Evolutionary conservation across 768 basidiomycete genomes (phyloP).

Genomic region (Roridomyces roridus): DNA sequence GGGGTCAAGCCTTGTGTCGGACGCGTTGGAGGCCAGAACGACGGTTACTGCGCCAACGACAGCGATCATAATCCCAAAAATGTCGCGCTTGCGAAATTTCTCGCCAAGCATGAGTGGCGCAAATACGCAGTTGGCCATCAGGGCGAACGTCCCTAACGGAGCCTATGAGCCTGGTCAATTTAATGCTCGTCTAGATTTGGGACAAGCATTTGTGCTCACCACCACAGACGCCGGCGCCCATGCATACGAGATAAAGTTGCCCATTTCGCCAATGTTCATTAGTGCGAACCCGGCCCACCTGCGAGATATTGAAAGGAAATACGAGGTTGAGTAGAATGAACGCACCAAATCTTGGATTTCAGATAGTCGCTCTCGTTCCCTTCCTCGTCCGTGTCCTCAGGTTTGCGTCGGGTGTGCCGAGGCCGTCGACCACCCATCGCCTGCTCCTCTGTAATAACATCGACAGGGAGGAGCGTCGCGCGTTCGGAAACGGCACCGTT

Average conservation of each 20-base stretch:
- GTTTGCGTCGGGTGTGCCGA: slow-evolving; percentile 27
- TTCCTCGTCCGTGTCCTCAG: no score
- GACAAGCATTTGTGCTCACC: no score
- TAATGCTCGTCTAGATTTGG: no score
- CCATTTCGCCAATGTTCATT: slow-evolving; percentile 89
- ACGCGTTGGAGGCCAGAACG: slow-evolving; percentile 80
- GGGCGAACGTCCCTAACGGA: no score
- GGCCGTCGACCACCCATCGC: slow-evolving; percentile 31
- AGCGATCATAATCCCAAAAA: slow-evolving; percentile 80
- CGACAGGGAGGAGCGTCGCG: slow-evolving; percentile 42
- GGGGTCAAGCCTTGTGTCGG: slow-evolving; percentile 73
- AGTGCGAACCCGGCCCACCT: slow-evolving; percentile 92
- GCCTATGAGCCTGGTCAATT: no score
- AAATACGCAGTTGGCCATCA: slow-evolving; percentile 96
- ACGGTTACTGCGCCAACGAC: slow-evolving; percentile 91
- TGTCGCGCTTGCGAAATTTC: slow-evolving; percentile 83
- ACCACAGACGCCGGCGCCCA: slow-evolving; percentile 93
- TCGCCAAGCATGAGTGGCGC: slow-evolving; percentile 87
- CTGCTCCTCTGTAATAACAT: slow-evolving; percentile 47
- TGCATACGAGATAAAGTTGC: slow-evolving; percentile 92
- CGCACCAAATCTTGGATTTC: slow-evolving; percentile 85
- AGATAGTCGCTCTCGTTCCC: no score
- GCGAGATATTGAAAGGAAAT: not conserved
- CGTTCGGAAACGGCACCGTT: slow-evolving; percentile 19
- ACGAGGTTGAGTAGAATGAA: slow-evolving; percentile 6